These are phyloP conservation scores for Trichoderma sp. DNA, from an alignment of 2,329 filamentous ascomycete genomes.

Conservation along the genomic window DNA sequence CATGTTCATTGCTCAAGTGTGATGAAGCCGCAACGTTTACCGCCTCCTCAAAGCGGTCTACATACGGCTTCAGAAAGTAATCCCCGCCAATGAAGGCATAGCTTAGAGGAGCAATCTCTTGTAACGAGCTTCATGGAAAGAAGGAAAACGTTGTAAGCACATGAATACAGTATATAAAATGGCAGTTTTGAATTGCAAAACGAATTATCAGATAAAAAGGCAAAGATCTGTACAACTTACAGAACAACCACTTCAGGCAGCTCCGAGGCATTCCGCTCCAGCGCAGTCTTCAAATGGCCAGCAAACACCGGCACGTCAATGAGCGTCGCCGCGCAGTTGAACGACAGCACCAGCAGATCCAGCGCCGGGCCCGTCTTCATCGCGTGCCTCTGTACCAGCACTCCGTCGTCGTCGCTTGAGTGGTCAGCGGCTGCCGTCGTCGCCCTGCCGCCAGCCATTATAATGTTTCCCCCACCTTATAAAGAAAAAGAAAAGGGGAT, in stretches of 20 bases:
- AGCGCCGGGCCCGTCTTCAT: slow-evolving; percentile 54
- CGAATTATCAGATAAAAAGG: background rate
- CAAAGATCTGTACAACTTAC: slow-evolving; percentile 47
- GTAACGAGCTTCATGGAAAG: slow-evolving; percentile 64
- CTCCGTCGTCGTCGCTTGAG: slow-evolving; percentile 19
- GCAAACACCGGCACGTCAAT: slow-evolving; percentile 74
- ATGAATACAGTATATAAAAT: background rate
- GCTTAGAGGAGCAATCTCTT: slow-evolving; percentile 86
- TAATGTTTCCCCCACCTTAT: background rate
- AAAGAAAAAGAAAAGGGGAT: background rate
- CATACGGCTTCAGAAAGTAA: slow-evolving; percentile 76
- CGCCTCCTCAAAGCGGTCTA: slow-evolving; percentile 70
- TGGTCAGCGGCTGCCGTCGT: background rate
- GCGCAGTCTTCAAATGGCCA: slow-evolving; percentile 65
- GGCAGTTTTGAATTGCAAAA: background rate
- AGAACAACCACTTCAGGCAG: slow-evolving; percentile 61
- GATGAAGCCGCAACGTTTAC: slow-evolving; percentile 68
- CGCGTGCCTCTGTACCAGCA: background rate
- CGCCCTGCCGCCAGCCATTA: slow-evolving; percentile 20
- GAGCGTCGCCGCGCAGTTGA: slow-evolving; percentile 79
- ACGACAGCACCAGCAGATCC: slow-evolving; percentile 79
- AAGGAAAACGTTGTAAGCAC: background rate
- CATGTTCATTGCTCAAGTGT: slow-evolving; percentile 33
- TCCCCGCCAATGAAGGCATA: slow-evolving; percentile 80
- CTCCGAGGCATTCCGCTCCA: slow-evolving; percentile 53